Conservation (phyloP, 2,329 filamentous ascomycete genomes). For the Sphaerulina musiva region DNA sequence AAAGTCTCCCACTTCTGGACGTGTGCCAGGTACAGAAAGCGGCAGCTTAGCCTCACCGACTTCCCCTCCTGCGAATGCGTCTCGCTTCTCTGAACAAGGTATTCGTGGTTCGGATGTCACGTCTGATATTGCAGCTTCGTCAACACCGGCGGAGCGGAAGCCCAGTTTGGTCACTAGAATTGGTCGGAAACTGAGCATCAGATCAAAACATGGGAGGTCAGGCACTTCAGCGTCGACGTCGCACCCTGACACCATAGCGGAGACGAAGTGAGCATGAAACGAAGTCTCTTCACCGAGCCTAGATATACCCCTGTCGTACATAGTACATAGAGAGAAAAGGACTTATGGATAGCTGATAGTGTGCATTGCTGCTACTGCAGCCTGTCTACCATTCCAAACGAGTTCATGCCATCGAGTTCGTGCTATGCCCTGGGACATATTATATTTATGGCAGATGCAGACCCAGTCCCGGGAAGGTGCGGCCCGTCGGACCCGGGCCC, state of each 20-base stretch:
- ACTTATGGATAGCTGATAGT: too few relatives aligned
- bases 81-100: constrained; percentile 3
- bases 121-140: not conserved
- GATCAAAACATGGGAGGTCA: not conserved
- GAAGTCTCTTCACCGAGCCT: too few relatives aligned
- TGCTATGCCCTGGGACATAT: too few relatives aligned
- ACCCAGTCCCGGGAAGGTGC: too few relatives aligned
- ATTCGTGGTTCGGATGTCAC: not conserved
- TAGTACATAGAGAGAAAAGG: too few relatives aligned
- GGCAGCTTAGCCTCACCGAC: not conserved
- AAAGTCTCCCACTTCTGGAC: not conserved
- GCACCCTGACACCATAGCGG: not conserved
- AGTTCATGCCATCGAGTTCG: too few relatives aligned
- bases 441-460: too few relatives aligned
- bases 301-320: too few relatives aligned
- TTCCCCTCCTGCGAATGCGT: not conserved
- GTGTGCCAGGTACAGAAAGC: constrained; percentile 1
- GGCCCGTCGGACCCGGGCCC: too few relatives aligned
- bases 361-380: too few relatives aligned
- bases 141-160: constrained; percentile 1
- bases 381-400: too few relatives aligned
- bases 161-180: constrained; percentile 2
- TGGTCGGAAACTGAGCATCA: constrained; percentile 1
- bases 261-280: not conserved
- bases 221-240: not conserved